A percentile compares a stretch with the other conserved stretches of the same genome.
Conservation (phyloP, 306 rosid genomes). For the Chamaecrista fasciculata region DNA sequence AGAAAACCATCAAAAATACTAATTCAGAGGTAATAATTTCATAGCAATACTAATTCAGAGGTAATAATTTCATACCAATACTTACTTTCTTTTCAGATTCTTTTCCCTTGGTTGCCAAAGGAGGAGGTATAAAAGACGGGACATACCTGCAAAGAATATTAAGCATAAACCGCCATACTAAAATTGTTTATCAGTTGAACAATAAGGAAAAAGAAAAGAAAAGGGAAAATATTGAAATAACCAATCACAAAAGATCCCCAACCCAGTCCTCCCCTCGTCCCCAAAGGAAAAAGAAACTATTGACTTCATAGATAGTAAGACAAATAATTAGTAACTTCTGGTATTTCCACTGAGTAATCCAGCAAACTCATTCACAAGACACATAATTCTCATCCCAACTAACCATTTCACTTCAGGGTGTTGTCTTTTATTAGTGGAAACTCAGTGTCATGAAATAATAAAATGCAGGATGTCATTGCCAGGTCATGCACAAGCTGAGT, state of each 20-base stretch:
- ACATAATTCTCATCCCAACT: conserved; percentile 23
- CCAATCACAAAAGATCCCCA: conserved; percentile 26
- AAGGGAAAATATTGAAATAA: conserved; percentile 7
- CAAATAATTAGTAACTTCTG: too few species aligned
- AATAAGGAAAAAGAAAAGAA: conserved; percentile 21
- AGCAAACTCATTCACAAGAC: conserved; percentile 22
- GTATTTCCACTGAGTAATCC: conserved; percentile 32
- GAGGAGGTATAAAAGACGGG: conserved; percentile 95
- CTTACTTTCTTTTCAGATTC: conserved; percentile 91
- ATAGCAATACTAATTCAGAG: not conserved
- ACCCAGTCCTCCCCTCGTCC: too few species aligned
- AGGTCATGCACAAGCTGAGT: not conserved
- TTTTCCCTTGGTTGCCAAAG: conserved; percentile 92
- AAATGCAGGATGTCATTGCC: not conserved
- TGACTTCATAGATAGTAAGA: too few species aligned
- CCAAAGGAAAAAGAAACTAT: too few species aligned
- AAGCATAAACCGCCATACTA: conserved; percentile 43
- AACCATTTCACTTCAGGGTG: not conserved
- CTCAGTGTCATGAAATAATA: not conserved
- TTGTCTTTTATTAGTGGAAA: not conserved
- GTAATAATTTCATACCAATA: conserved; percentile 20
- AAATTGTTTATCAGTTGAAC: conserved; percentile 15
- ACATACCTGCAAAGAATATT: conserved; percentile 81
- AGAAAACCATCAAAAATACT: conserved; percentile 32
- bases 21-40: too few species aligned